These are phyloP conservation scores for Tetraselmis chui DNA, from an alignment of 139 green algal species.

Conservation along the genomic window DNA sequence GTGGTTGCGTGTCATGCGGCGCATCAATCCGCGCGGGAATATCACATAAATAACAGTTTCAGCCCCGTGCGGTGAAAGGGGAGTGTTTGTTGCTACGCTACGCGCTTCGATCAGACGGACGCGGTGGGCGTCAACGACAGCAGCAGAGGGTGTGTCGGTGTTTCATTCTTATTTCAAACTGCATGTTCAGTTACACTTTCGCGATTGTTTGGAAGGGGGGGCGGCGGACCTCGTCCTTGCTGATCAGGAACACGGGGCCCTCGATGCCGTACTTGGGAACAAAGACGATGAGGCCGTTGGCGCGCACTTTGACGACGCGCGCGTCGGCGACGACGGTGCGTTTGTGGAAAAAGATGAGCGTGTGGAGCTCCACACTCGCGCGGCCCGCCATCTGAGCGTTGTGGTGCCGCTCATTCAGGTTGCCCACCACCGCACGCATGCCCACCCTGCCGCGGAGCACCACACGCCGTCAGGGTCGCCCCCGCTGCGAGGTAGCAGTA, in stretches of 20 bases:
- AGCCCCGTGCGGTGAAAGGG: no score
- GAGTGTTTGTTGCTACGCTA: no score
- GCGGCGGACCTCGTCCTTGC: not conserved
- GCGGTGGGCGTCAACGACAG: no score
- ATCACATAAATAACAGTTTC: no score
- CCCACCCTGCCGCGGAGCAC: conserved; percentile 25
- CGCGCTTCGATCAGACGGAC: no score
- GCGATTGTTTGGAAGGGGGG: not conserved
- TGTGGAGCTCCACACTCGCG: conserved; percentile 90
- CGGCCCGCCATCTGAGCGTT: conserved; percentile 91
- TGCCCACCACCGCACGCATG: conserved; percentile 57
- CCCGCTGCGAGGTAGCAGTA: not conserved
- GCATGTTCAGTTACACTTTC: no score
- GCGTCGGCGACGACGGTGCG: conserved; percentile 23
- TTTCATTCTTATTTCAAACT: conserved; percentile 7
- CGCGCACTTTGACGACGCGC: conserved; percentile 52
- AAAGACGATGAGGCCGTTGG: conserved; percentile 90
- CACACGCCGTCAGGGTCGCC: not conserved
- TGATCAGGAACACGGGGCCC: conserved; percentile 62
- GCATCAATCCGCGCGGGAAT: no score
- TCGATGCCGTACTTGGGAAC: conserved; percentile 98
- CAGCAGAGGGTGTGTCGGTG: no score
- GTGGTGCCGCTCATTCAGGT: conserved; percentile 85
- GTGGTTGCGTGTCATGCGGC: no score
- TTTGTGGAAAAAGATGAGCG: conserved; percentile 90